Base-by-base conservation (phyloP, 2,329 filamentous ascomycete genomes). In the Ascochyta pisi region DNA sequence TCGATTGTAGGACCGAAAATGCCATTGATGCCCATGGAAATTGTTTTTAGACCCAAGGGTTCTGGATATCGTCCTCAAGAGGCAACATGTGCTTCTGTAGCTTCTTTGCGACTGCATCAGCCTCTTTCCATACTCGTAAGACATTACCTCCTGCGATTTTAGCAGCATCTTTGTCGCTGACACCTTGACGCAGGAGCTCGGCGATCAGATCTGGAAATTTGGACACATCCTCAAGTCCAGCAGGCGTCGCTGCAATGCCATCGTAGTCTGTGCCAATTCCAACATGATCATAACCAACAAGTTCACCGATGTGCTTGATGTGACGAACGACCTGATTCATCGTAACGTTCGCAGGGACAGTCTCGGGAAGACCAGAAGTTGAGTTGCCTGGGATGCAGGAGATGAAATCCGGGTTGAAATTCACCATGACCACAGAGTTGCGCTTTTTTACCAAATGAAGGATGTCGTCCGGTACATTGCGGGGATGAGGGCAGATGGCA, bases 191-290 rank as follows among this genome's bases (percentile, higher is more conserved):
- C 62, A 96, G 77, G 55, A 97, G 76, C 75, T 92, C 90, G 3
- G 85, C 86, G 8, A 97, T 84, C 40, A 97, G 77, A 53, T 88
- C 85, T 0, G 92, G 93, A 67, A 89, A 96, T 71, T 91, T 91
- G 44, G 88, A 87, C 6, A 96, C 92, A 73, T 96, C 92, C 34
- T 95, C 91, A 43, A 98, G 76, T 0, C 93, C 94, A 50, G 79
- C 73, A 0, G 93, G 92, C 4, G 87, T 87, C 1, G 66, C 73
- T 1, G 73, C 69, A 53, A 93, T 93, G 8, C 86, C 94, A 72
- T 97, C 93, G 72, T 93, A 97, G 73, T 98, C 94, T 48, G 89
- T 92, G 0, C 94, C 94, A 16, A 97, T 76, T 0, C 93, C 94
- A 15, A 97, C 92, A 71, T 96, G 85, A 37, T 93, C 89, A 66